A percentile compares a stretch with the other conserved stretches of the same genome.
phyloP scores from a whole-genome alignment of 75 land plant species.

The Isoetes taiwanensis region DNA sequence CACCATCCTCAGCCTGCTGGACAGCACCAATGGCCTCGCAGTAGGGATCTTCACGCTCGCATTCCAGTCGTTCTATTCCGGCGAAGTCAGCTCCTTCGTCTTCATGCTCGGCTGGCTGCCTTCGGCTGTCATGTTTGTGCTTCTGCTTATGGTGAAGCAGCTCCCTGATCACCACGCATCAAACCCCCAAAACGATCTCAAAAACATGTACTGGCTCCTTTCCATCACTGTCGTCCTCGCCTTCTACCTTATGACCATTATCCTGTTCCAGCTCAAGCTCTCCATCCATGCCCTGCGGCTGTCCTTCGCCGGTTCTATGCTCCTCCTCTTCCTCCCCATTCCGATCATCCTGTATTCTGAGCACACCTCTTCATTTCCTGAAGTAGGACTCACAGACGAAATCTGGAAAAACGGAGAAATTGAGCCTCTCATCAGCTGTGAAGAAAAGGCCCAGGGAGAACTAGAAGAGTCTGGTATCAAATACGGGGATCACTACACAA shows the following conservation, averaged over 20 bases:
- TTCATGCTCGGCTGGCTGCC: background rate
- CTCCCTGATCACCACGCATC: background rate
- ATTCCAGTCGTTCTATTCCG: background rate
- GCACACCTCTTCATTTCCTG: too few species aligned
- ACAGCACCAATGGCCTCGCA: background rate
- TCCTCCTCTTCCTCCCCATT: too few species aligned
- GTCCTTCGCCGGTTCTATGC: background rate
- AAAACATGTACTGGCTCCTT: background rate
- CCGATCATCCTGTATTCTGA: too few species aligned
- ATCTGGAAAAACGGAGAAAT: too few species aligned
- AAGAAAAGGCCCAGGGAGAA: background rate
- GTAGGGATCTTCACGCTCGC: background rate
- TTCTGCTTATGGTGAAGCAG: background rate
- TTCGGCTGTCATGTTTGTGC: background rate
- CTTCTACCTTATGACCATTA: background rate
- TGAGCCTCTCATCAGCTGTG: too few species aligned
- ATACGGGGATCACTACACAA: constrained; percentile 4
- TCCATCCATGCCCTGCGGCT: too few species aligned
- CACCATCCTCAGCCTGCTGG: background rate
- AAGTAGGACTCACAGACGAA: too few species aligned
- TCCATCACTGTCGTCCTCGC: background rate
- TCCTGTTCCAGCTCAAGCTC: background rate
- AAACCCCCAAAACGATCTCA: background rate
- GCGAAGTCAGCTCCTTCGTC: background rate
- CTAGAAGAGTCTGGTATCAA: too few species aligned